These are phyloP conservation scores for Suillus placidus DNA, from an alignment of 768 basidiomycete species.

Conservation along the genomic window DNA sequence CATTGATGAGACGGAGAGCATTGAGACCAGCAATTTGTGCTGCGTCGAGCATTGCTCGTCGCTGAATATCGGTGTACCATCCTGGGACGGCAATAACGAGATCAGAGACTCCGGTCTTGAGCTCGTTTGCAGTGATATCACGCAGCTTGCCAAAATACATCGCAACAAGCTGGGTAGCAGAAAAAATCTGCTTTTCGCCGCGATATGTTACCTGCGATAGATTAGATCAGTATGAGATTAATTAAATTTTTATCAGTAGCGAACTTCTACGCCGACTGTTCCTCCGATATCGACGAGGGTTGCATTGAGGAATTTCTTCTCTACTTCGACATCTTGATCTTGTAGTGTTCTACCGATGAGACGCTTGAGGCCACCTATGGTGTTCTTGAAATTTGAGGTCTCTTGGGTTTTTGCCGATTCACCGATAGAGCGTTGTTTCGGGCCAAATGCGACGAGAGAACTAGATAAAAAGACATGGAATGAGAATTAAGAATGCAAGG, in stretches of 20 bases:
- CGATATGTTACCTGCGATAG: slow-evolving; percentile 77
- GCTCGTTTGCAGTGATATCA: slow-evolving; percentile 83
- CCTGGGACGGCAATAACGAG: slow-evolving; percentile 96
- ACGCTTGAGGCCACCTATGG: slow-evolving; percentile 89
- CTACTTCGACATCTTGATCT: slow-evolving; percentile 83
- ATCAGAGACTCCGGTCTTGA: slow-evolving; percentile 85
- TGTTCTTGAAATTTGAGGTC: slow-evolving; percentile 98
- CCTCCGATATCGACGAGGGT: slow-evolving; percentile 84
- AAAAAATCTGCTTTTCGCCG: slow-evolving; percentile 78
- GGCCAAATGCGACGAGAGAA: slow-evolving; percentile 93
- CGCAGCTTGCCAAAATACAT: slow-evolving; percentile 90
- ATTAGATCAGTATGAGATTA: slow-evolving; percentile 16
- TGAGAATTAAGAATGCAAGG: slow-evolving; percentile 7
- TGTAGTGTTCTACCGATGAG: slow-evolving; percentile 79
- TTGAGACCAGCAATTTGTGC: slow-evolving; percentile 89
- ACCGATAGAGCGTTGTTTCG: slow-evolving; percentile 88
- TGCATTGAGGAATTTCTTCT: slow-evolving; percentile 92
- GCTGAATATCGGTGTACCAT: slow-evolving; percentile 95
- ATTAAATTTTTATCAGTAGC: slow-evolving; percentile 8
- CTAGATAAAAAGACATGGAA: slow-evolving; percentile 41
- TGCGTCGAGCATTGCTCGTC: slow-evolving; percentile 88
- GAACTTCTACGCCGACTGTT: slow-evolving; percentile 82
- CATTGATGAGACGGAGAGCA: slow-evolving; percentile 93
- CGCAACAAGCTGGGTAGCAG: slow-evolving; percentile 88
- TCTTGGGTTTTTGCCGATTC: slow-evolving; percentile 97